Base-by-base conservation (phyloP, 495 filamentous ascomycete species). In the Bryoglossum gracile region DNA sequence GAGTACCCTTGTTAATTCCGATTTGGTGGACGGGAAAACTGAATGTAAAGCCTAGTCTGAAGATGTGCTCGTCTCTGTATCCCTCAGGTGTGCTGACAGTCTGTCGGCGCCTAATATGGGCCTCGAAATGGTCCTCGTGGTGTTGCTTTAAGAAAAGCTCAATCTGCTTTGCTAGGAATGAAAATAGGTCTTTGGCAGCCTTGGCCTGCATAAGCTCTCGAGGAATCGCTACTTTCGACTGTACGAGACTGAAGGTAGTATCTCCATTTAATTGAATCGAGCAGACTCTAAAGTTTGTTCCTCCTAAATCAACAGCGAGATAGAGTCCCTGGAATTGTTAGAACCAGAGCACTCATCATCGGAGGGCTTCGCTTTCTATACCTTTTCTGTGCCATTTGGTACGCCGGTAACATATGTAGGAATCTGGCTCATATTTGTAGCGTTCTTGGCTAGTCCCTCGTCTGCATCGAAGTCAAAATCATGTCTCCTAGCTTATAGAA, bases 261-360 rank as follows among this genome's bases (percentile, higher is more conserved):
- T 97, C 86, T 56, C 92, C 92, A 59, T 94, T 86, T 30, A 98
- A 70, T 45, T 89, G 74, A 58, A 98, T 83, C 4, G 89, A 95
- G 69, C 92, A 98, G 56, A 98, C 94, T 52, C 92, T 85, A 69
- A 97, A 95, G 65, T 98, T 98, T 51, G 92, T 98, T 56, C 92
- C 92, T 41, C 92, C 92, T 14, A 98, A 78, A 57, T 98, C 92
- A 35, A 98, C 92, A 17, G 94, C 92, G 66, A 98, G 78, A 65
- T 95, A 97, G 14, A 96, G 71, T 21, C 92, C 92, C 89, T 95
- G 44, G 23, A 23, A n/a, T 34, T 37, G 37, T 54, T 19, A 54
- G 39, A 23, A 5, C 30, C 2, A 11, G 34, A 10, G 32, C 21
- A 38, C 2, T 24, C 10, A 8, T 4, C 16, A 35, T 6, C 22